phyloP scores from a whole-genome alignment of 768 basidiomycete species.

The Lactifluus rugatus region DNA sequence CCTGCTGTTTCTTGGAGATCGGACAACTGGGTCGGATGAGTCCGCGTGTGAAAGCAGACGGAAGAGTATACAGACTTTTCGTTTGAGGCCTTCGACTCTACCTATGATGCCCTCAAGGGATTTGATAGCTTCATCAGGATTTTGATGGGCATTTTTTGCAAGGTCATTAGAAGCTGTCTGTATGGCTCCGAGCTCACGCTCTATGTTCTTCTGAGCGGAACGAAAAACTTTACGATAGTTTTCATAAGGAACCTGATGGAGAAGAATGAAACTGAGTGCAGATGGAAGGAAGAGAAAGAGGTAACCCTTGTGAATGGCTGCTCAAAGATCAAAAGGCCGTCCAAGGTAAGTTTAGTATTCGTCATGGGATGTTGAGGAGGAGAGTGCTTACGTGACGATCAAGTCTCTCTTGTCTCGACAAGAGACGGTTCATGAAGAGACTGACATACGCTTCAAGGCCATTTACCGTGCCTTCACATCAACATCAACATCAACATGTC shows the following conservation, averaged over 20 bases:
- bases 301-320: constrained; percentile 71
- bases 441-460: too few relatives aligned
- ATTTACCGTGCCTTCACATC: too few relatives aligned
- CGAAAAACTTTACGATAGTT: constrained; percentile 85
- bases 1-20: constrained; percentile 40
- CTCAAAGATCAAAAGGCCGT: constrained; percentile 73
- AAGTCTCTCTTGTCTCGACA: neutral
- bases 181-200: constrained; percentile 61
- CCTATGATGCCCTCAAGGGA: constrained; percentile 68
- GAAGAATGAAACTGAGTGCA: neutral
- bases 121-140: constrained; percentile 44
- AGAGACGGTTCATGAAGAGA: too few relatives aligned
- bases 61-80: constrained; percentile 51
- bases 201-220: constrained; percentile 68
- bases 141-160: constrained; percentile 35
- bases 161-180: constrained; percentile 52
- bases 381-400: constrained; percentile 8
- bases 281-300: constrained; percentile 5
- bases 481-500: constrained; percentile 5
- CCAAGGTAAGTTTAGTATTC: constrained; percentile 49
- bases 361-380: constrained; percentile 19
- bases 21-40: constrained; percentile 31
- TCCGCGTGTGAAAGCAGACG: neutral
- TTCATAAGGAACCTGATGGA: constrained; percentile 72
- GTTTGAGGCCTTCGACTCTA: constrained; percentile 70